phyloP scores from a whole-genome alignment of 2,329 filamentous ascomycete species.

The Monosporascus sp. region DNA sequence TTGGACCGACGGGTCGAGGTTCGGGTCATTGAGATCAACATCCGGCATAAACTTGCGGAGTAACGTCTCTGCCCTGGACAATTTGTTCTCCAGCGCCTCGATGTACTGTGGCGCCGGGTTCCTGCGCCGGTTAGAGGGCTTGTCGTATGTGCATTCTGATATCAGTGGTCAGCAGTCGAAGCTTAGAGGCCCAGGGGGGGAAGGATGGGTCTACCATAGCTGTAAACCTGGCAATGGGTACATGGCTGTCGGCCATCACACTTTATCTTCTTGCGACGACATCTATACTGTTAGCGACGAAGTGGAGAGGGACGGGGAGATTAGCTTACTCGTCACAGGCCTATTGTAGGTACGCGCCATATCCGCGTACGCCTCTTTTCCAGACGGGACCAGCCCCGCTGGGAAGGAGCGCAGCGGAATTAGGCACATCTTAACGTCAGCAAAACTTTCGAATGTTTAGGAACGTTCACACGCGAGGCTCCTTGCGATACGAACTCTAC shows the following conservation, averaged over 20 bases:
- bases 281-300: slow-evolving; percentile 28
- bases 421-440: background rate
- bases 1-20: slow-evolving; percentile 70
- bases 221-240: slow-evolving; percentile 96
- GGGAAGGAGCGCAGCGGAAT: slow-evolving; percentile 2
- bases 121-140: slow-evolving; percentile 83
- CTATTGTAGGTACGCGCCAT: background rate
- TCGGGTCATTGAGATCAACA: slow-evolving; percentile 78
- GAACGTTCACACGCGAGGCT: background rate
- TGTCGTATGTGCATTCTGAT: slow-evolving; percentile 88
- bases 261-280: slow-evolving; percentile 80
- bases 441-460: background rate
- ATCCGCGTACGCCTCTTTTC: background rate
- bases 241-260: slow-evolving; percentile 83
- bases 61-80: slow-evolving; percentile 77
- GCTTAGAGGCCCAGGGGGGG: slow-evolving; percentile 1
- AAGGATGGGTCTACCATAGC: slow-evolving; percentile 66
- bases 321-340: slow-evolving; percentile 1
- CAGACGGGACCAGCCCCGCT: background rate
- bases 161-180: slow-evolving; percentile 17
- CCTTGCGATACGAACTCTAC: background rate
- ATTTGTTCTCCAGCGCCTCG: slow-evolving; percentile 75
- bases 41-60: slow-evolving; percentile 77
- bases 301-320: too few species aligned
- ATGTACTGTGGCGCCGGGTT: slow-evolving; percentile 92